Evolutionary conservation across 2,329 filamentous ascomycete genomes (phyloP), one percentile per base, ranked within the genome.

Genomic region (Septoria petroselini): DNA sequence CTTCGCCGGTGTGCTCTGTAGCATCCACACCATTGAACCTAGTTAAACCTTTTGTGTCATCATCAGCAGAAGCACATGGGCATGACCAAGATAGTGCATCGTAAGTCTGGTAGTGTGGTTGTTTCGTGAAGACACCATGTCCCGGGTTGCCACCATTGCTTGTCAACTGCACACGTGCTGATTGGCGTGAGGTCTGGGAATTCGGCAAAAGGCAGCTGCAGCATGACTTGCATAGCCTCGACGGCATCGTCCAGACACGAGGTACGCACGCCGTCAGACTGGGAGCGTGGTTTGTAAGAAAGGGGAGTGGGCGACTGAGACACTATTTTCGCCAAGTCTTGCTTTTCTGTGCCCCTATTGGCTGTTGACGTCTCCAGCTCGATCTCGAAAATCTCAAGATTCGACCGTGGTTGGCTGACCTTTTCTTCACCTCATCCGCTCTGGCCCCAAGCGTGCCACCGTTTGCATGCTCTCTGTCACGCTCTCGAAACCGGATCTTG

Each of bases 181-280:
- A 41, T 47, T 40, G 37, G 29, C 41, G 35, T 23, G 27, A 17
- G 40, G 27, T 19, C 35, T 25, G 48, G 11, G n/a, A 11, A 23
- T 18, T 47, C 37, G 49, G 37, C 46, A 53, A 35, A 41, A 23
- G 35, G 29, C 38, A 30, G 44, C 42, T 38, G 44, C 52, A 50
- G 39, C 49, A 52, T 55, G 48, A 55, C 53, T 45, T 55, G 53
- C 53, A 52, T 55, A 41, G 45, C 48, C 48, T 49, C 48, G 27
- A 34, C 48, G 44, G 48, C 40, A 48, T 34, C 50, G 47, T 31
- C 39, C 39, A 43, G 44, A 52, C 50, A 29, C 23, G 9, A 45
- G 15, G 42, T 35, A 15, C 17, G 39, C 21, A 48, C 45, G 34
- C 27, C 44, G 35, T 18, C 18, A 39, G 23, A 27, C 23, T 19